Evolutionary conservation across 2,329 filamentous ascomycete species (phyloP).

Genomic region (Neocatenulostroma microsporum): DNA sequence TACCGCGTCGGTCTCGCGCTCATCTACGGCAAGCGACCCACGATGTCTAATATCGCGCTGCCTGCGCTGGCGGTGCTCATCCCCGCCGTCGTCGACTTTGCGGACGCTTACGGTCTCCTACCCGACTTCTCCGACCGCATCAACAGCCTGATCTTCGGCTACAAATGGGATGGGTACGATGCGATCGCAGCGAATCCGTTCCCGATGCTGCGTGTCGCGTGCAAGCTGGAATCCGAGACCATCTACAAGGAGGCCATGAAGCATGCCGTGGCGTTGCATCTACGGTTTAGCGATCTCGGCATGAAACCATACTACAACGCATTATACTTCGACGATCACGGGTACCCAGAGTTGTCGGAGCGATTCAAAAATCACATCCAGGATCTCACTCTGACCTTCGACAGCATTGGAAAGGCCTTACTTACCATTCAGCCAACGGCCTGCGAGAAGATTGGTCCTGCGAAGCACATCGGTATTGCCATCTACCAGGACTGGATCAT

Average conservation of each 20-base stretch:
- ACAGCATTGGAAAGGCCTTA: too few relatives aligned
- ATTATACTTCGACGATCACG: too few relatives aligned
- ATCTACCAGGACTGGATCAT: background rate
- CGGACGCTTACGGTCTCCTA: background rate
- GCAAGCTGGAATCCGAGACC: conserved; percentile 1
- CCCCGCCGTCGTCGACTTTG: conserved; percentile 1
- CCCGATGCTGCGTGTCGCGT: background rate
- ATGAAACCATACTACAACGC: background rate
- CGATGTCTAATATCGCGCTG: too few relatives aligned
- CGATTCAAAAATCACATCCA: too few relatives aligned
- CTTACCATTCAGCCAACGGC: too few relatives aligned
- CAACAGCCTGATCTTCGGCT: background rate
- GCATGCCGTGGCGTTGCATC: conserved; percentile 1
- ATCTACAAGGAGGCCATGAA: conserved; percentile 4
- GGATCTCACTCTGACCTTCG: too few relatives aligned
- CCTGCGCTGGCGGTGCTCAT: too few relatives aligned
- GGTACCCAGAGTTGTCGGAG: too few relatives aligned
- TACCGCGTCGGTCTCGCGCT: too few relatives aligned
- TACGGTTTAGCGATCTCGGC: background rate
- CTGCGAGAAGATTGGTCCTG: background rate
- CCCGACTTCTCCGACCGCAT: background rate
- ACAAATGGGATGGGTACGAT: background rate
- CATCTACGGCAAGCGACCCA: too few relatives aligned
- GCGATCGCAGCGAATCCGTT: background rate
- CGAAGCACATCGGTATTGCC: background rate